Percentiles rank a stretch among this genome's conserved stretches.
Evolutionary conservation across 495 filamentous ascomycete genomes (phyloP).

Genomic region (Penicillium lividum): DNA sequence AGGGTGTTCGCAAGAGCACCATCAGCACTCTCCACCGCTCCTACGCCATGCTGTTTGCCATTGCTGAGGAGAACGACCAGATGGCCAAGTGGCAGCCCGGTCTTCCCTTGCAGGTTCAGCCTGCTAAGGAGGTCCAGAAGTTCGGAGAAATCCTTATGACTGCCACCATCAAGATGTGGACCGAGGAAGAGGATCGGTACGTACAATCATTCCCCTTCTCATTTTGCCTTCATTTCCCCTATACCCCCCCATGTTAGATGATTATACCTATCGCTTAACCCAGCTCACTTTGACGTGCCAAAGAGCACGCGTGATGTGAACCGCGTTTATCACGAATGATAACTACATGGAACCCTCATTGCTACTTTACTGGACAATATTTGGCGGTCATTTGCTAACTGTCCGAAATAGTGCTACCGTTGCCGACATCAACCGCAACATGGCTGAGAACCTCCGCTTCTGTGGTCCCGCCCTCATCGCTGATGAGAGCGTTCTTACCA

Average conservation of each 20-base stretch:
- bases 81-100: slow-evolving; percentile 87
- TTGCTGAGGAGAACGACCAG: slow-evolving; percentile 76
- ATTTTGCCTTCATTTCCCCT: slow-evolving; percentile 16
- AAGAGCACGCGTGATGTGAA: slow-evolving; percentile 85
- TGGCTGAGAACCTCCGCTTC: slow-evolving; percentile 88
- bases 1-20: slow-evolving; percentile 89
- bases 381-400: slow-evolving; percentile 40
- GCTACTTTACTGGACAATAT: slow-evolving; percentile 14
- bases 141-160: slow-evolving; percentile 85
- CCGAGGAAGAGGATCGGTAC: slow-evolving; percentile 90
- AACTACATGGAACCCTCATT: slow-evolving; percentile 14
- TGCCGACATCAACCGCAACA: slow-evolving; percentile 91
- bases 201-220: slow-evolving; percentile 38
- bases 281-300: slow-evolving; percentile 97
- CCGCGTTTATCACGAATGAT: slow-evolving; percentile 62
- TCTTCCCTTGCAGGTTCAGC: slow-evolving; percentile 76
- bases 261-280: slow-evolving; percentile 93
- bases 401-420: slow-evolving; percentile 67
- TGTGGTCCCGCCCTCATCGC: slow-evolving; percentile 85
- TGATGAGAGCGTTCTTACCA: slow-evolving; percentile 60
- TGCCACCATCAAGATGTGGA: slow-evolving; percentile 81
- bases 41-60: slow-evolving; percentile 86
- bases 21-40: slow-evolving; percentile 89
- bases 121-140: slow-evolving; percentile 74
- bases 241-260: slow-evolving; percentile 50